These are phyloP conservation scores for Plasmodium gonderi DNA, from an alignment of 169 alveolate species.

Conservation along the genomic window DNA sequence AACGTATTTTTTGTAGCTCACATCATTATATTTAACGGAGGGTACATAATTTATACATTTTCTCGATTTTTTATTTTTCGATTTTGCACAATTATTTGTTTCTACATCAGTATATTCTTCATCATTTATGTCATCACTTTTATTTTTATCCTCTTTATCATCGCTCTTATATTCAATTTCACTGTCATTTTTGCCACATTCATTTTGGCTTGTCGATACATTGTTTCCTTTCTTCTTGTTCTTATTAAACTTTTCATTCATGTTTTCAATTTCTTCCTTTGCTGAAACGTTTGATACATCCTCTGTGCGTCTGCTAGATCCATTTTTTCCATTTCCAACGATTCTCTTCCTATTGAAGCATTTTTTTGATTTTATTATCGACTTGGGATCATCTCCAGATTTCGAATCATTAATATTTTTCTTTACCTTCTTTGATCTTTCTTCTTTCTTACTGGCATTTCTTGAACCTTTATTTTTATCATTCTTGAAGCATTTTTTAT, in stretches of 20 bases:
- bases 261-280: not conserved
- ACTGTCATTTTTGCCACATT: not conserved
- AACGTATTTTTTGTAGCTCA: constrained; percentile 57
- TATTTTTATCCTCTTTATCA: not conserved
- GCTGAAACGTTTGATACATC: not conserved
- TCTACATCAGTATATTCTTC: constrained; percentile 60
- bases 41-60: constrained; percentile 30
- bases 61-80: constrained; percentile 28
- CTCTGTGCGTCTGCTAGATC: not conserved
- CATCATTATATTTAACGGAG: constrained; percentile 39
- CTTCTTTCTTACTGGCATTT: not conserved
- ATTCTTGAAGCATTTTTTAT: constrained; percentile 13
- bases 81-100: constrained; percentile 11
- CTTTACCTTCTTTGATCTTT: constrained; percentile 1
- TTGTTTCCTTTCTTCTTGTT: not conserved
- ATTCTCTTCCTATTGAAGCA: not conserved
- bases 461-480: not conserved
- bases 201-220: not conserved
- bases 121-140: constrained; percentile 5
- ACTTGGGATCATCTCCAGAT: not conserved
- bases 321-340: not conserved
- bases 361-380: not conserved
- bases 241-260: not conserved
- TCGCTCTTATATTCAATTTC: constrained; percentile 22
- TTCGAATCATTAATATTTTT: constrained; percentile 13